Conservation (phyloP, 371 early-diverging fungal species). For the Quaeritorhiza haematococci region DNA sequence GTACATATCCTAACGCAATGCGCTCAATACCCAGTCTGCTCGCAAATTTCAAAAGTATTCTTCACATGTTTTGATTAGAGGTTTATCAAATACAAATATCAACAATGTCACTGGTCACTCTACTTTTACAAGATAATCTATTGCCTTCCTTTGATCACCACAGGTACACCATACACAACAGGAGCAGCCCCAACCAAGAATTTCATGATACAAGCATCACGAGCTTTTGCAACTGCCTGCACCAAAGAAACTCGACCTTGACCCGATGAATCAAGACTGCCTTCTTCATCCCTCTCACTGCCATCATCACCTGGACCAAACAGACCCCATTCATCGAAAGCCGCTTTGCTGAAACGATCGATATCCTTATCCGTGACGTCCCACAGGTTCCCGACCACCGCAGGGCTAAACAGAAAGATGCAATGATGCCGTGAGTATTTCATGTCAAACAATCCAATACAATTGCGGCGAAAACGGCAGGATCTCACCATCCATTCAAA, state of each 20-base stretch:
- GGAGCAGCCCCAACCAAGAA: slow-evolving; percentile 94
- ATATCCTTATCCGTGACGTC: slow-evolving; percentile 99
- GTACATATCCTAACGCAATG: too few relatives aligned
- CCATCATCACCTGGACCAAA: slow-evolving; percentile 10
- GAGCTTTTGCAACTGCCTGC: slow-evolving; percentile 68
- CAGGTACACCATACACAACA: slow-evolving; percentile 93
- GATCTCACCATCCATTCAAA: slow-evolving; percentile 66
- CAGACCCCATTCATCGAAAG: slow-evolving; percentile 73
- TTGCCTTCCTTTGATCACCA: too few relatives aligned
- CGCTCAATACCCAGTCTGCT: too few relatives aligned
- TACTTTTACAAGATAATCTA: neutral
- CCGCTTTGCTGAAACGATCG: slow-evolving; percentile 72
- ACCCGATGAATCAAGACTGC: neutral
- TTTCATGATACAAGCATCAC: slow-evolving; percentile 70
- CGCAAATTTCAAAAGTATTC: too few relatives aligned
- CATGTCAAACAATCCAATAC: too few relatives aligned
- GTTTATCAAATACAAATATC: too few relatives aligned
- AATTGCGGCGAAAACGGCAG: too few relatives aligned
- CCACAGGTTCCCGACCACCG: slow-evolving; percentile 95
- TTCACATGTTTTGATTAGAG: too few relatives aligned
- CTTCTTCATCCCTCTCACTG: neutral
- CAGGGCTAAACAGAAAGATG: slow-evolving; percentile 53
- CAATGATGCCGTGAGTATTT: too few relatives aligned
- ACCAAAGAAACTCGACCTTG: slow-evolving; percentile 47
- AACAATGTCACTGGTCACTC: too few relatives aligned